phyloP scores from a whole-genome alignment of 768 basidiomycete genomes.

The Imleria badia region DNA sequence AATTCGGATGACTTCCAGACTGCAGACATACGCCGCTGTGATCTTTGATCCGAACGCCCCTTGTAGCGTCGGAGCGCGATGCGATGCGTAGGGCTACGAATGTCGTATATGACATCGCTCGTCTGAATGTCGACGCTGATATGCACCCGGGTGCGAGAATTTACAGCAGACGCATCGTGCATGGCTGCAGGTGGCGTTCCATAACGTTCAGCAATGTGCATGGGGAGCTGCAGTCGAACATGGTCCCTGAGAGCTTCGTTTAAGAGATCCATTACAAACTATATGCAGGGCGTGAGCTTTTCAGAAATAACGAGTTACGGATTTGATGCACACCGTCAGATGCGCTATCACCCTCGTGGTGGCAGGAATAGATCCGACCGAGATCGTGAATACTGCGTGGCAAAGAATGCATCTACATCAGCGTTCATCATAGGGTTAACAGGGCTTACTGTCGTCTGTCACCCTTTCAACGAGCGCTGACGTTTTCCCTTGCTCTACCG shows the following conservation, averaged over 20 bases:
- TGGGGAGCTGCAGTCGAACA: conserved; percentile 55
- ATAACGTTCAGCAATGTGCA: conserved; percentile 51
- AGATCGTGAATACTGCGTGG: conserved; percentile 53
- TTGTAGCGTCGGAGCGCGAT: conserved; percentile 36
- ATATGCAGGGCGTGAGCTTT: neutral
- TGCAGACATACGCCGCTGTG: conserved; percentile 42
- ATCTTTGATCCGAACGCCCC: conserved; percentile 34
- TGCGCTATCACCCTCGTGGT: conserved; percentile 38
- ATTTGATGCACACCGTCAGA: conserved; percentile 39
- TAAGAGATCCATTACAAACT: conserved; percentile 56
- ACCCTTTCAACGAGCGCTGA: conserved; percentile 50
- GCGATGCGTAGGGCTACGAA: conserved; percentile 46
- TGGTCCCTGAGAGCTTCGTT: conserved; percentile 49
- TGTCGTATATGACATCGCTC: conserved; percentile 39
- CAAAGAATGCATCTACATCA: neutral
- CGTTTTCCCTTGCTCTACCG: conserved; percentile 38
- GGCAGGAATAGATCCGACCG: conserved; percentile 52
- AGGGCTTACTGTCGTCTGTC: conserved; percentile 49
- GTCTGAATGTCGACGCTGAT: conserved; percentile 50
- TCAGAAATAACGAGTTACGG: neutral
- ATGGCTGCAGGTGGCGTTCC: conserved; percentile 45
- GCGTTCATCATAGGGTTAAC: neutral
- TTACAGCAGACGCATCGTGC: conserved; percentile 27
- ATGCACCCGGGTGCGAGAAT: conserved; percentile 35
- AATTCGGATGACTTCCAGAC: conserved; percentile 41